phyloP scores from a whole-genome alignment of 441 rosid genomes.

The Pelargonium citronellum region DNA sequence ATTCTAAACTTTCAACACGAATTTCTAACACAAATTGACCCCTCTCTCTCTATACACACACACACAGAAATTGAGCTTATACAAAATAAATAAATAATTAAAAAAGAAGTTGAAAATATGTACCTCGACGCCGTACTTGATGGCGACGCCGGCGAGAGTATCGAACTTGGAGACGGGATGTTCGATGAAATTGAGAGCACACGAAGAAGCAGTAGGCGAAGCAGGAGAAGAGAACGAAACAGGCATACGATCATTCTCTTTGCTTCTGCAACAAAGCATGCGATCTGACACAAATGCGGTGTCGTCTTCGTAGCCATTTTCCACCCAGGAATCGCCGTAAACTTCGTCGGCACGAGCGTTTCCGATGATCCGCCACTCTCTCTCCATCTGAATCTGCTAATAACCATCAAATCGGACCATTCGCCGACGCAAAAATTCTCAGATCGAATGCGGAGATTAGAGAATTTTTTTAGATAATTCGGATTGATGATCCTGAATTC shows the following conservation, averaged over 20 bases:
- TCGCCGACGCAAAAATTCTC: neutral
- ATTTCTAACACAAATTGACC: too few species aligned
- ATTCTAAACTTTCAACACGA: too few species aligned
- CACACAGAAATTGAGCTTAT: neutral
- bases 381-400: slow-evolving; percentile 9
- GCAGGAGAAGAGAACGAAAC: slow-evolving; percentile 1
- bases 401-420: neutral
- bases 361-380: neutral
- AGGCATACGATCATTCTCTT: neutral
- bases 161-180: slow-evolving; percentile 33
- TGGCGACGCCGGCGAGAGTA: slow-evolving; percentile 42
- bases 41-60: too few species aligned
- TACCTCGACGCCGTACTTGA: slow-evolving; percentile 43
- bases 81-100: neutral
- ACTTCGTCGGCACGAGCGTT: neutral
- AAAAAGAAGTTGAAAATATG: neutral
- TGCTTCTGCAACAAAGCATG: neutral
- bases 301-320: slow-evolving; percentile 1
- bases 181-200: slow-evolving; percentile 18
- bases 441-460: too few species aligned
- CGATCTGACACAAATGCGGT: neutral
- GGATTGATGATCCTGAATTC: too few species aligned
- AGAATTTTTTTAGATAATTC: too few species aligned
- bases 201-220: neutral
- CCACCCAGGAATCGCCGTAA: slow-evolving; percentile 1